Evolutionary conservation across 139 green algal genomes (phyloP).

Genomic region (Edaphochlamys debaryana): DNA sequence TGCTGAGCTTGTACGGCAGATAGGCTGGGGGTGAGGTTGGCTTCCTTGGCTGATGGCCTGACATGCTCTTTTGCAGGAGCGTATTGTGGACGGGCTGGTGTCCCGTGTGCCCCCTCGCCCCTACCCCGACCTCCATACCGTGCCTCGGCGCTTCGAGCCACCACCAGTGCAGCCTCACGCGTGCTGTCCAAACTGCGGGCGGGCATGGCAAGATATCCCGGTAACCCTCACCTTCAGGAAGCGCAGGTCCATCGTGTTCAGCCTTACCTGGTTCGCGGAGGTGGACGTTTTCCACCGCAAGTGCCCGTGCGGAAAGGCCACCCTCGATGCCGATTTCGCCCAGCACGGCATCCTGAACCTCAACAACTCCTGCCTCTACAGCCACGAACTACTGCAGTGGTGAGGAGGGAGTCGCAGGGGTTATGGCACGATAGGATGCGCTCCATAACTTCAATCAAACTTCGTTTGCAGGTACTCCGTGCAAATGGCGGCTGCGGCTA

Average conservation of each 20-base stretch:
- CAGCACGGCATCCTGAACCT: neutral
- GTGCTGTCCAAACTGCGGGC: no score
- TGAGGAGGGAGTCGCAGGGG: neutral
- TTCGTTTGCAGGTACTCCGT: neutral
- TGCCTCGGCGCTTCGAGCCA: no score
- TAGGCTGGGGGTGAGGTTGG: no score
- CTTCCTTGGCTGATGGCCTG: neutral
- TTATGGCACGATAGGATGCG: neutral
- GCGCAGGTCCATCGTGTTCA: no score
- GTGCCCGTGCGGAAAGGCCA: neutral
- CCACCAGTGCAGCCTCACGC: no score
- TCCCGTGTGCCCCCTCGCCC: neutral
- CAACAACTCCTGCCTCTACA: neutral
- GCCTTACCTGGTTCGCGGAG: neutral
- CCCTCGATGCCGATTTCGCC: neutral
- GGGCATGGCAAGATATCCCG: no score
- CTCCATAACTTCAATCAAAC: no score
- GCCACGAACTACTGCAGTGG: conserved; percentile 2
- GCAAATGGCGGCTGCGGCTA: neutral
- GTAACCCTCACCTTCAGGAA: no score
- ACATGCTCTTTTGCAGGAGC: neutral
- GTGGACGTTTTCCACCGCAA: neutral
- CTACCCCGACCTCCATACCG: neutral
- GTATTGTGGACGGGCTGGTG: neutral
- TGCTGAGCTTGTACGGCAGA: neutral